Conservation (phyloP, 1,284 basidiomycete species). For the Ustilago esculenta region DNA sequence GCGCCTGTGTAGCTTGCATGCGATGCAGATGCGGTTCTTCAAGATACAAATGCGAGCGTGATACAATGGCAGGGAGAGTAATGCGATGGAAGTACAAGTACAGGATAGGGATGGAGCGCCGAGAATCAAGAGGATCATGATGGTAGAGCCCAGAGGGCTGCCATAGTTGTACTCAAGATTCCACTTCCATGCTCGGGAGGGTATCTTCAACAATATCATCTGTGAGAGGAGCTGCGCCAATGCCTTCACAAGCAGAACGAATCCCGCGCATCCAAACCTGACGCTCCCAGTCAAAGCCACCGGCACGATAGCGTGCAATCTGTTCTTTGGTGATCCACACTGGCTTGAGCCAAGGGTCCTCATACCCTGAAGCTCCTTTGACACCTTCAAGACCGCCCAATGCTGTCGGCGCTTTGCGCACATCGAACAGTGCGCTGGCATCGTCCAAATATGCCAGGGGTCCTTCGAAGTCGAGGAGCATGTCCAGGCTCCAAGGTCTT, state of each 20-base stretch:
- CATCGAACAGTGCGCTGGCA: constrained; percentile 39
- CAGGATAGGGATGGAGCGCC: too few species aligned
- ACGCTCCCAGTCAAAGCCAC: constrained; percentile 59
- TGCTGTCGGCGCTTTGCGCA: constrained; percentile 44
- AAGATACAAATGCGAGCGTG: too few species aligned
- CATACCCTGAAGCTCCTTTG: constrained; percentile 44
- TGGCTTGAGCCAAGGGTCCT: constrained; percentile 58
- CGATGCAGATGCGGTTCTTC: too few species aligned
- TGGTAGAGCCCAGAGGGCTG: too few species aligned
- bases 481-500: constrained; percentile 47
- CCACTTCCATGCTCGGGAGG: constrained; percentile 36
- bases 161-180: constrained; percentile 2
- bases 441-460: constrained; percentile 59
- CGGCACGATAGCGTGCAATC: constrained; percentile 53
- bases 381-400: constrained; percentile 49
- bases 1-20: too few species aligned
- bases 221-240: constrained; percentile 35
- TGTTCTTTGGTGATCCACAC: constrained; percentile 37
- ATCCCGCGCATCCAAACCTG: constrained; percentile 56
- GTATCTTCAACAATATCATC: not conserved
- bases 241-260: constrained; percentile 47
- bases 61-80: too few species aligned
- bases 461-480: constrained; percentile 58
- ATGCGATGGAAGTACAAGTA: too few species aligned
- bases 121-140: too few species aligned